Conservation (phyloP, 768 basidiomycete species). For the Pleurotus citrinopileatus region DNA sequence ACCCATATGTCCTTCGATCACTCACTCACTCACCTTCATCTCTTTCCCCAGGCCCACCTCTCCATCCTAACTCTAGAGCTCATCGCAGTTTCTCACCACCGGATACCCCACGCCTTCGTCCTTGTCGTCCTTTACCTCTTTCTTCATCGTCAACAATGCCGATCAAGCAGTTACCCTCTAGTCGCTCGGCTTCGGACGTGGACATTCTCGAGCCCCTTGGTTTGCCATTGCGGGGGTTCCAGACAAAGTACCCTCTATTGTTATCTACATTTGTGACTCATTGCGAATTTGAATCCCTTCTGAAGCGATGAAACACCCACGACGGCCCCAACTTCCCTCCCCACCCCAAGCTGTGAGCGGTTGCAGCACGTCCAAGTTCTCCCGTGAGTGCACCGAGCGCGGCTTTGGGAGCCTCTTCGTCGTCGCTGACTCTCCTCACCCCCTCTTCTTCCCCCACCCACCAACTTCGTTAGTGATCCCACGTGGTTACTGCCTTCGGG, state of each 20-base stretch:
- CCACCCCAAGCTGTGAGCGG: slow-evolving; percentile 22
- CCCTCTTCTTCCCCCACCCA: not conserved
- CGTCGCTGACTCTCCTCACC: slow-evolving; percentile 9
- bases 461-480: slow-evolving; percentile 13
- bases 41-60: slow-evolving; percentile 4
- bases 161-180: not conserved
- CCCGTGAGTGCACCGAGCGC: not conserved
- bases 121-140: not conserved
- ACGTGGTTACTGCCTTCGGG: slow-evolving; percentile 17
- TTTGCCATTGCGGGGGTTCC: slow-evolving; percentile 18
- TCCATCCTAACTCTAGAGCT: too few species aligned
- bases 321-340: slow-evolving; percentile 29
- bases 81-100: not conserved
- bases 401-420: not conserved
- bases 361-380: slow-evolving; percentile 6
- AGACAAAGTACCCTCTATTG: slow-evolving; percentile 16
- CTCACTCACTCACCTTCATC: slow-evolving; percentile 4
- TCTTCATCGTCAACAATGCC: not conserved
- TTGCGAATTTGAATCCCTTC: slow-evolving; percentile 10
- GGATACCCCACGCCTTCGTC: not conserved
- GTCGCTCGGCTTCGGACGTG: slow-evolving; percentile 1
- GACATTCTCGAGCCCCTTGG: slow-evolving; percentile 19
- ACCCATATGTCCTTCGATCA: slow-evolving; percentile 4
- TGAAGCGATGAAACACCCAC: slow-evolving; percentile 30
- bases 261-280: slow-evolving; percentile 10